These are phyloP conservation scores for Cnidoscolus chayamansa DNA, from an alignment of 441 rosid species.

Conservation along the genomic window DNA sequence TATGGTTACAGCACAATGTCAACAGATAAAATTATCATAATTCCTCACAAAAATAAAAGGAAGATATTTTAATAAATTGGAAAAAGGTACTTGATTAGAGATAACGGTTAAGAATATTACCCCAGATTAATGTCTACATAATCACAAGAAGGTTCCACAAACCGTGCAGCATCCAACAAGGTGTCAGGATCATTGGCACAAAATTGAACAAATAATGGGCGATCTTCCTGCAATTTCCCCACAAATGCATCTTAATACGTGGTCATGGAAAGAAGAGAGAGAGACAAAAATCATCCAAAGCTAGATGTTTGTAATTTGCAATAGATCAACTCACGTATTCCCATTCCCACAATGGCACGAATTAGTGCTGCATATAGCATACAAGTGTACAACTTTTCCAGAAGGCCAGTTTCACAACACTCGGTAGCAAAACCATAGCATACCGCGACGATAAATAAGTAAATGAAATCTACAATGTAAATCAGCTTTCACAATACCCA, in stretches of 20 bases:
- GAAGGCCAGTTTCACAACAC: background rate
- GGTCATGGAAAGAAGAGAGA: background rate
- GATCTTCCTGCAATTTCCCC: conserved; percentile 67
- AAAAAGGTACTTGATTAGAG: too few species aligned
- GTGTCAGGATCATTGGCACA: conserved; percentile 88
- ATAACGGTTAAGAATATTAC: conserved; percentile 31
- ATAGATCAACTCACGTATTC: background rate
- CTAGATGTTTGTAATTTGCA: background rate
- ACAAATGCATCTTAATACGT: background rate
- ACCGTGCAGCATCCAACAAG: conserved; percentile 69
- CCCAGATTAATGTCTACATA: conserved; percentile 91
- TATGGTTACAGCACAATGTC: background rate
- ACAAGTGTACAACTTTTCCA: background rate
- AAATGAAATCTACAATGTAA: background rate
- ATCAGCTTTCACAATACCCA: background rate
- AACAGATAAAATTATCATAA: background rate
- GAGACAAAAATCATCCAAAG: background rate
- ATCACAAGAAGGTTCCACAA: conserved; percentile 76
- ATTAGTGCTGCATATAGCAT: background rate
- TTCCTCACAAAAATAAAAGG: too few species aligned
- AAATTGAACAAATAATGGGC: conserved; percentile 92
- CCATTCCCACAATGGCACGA: background rate
- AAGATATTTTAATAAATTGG: too few species aligned
- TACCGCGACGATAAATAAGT: background rate
- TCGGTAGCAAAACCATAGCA: background rate